These are phyloP conservation scores for Eucalyptus urophylla DNA, from an alignment of 345 rosid species.

Conservation along the genomic window DNA sequence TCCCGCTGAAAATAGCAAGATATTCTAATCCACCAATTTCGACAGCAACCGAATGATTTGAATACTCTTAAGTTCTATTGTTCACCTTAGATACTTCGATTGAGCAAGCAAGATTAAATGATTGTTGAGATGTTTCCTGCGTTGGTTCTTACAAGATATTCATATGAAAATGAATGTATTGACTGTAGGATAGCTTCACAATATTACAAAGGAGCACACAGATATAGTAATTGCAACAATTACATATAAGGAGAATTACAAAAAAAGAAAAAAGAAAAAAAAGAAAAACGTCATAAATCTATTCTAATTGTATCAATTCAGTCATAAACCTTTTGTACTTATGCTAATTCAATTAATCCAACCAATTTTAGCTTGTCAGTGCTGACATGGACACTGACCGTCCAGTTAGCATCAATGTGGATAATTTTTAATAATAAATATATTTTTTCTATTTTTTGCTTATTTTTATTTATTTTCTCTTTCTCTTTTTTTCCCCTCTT, in stretches of 20 bases:
- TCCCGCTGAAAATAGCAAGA: neutral
- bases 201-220: neutral
- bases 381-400: accelerated
- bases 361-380: too few relatives aligned
- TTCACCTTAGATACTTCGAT: neutral
- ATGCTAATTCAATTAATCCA: too few relatives aligned
- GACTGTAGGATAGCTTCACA: neutral
- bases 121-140: neutral
- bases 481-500: too few relatives aligned
- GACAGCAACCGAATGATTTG: neutral
- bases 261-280: too few relatives aligned
- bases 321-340: accelerated
- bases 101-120: neutral
- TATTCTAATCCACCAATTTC: neutral
- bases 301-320: too few relatives aligned
- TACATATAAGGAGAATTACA: too few relatives aligned
- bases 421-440: too few relatives aligned
- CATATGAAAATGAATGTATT: neutral
- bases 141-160: neutral
- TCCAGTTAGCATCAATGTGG: too few relatives aligned
- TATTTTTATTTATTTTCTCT: too few relatives aligned
- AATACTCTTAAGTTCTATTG: neutral
- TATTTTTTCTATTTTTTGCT: too few relatives aligned
- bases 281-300: accelerated
- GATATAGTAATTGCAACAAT: neutral